Base-by-base conservation (phyloP, 345 rosid genomes). In the Laguncularia racemosa region DNA sequence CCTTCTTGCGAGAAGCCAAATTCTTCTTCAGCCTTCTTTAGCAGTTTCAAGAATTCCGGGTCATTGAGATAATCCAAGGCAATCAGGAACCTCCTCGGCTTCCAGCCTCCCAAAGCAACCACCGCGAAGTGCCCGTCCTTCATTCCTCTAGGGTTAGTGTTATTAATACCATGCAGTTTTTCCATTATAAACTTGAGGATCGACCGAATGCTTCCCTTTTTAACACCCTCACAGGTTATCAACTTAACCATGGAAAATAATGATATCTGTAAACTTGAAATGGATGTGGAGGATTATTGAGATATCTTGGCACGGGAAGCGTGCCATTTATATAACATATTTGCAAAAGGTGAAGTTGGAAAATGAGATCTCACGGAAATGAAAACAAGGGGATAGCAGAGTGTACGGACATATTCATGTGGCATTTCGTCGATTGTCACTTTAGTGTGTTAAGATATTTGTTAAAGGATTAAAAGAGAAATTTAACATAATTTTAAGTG, bases 91-190 rank as follows among this genome's bases (percentile, higher is more conserved):
- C 76, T 77, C 63, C 61, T 51, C 4, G 67, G 62, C 43, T 61
- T 55, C 68, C 73, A 58, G 14, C 71, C 67, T 20, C 58, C 48
- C 0, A 56, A 61, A 8, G 84, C 89, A 54, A 78, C 58, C 45
- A 83, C 81, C 19, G 74, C 77, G 20, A 82, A 72, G 62, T 71
- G 73, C 26, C 81, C 81, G 59, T 72, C 77, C 66, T 65, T 72
- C 53, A 64, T 65, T 64, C 59, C 61, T 17, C 64, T 73, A 23
- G 28, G 28, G 28, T 23, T 23, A 0, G 28, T 3, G 28, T 6
- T 23, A 23, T 23, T 23, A 2, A 23, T 23, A 15, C 28, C 45
- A 18, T 61, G 67, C 51, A 71, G 55, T 55, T 75, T 71, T 49
- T 64, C 74, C 12, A 48, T 16, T 14, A 59, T 46, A 47, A 54